Evolutionary conservation across 768 basidiomycete species (phyloP).

Genomic region (Boletus reticulatus): DNA sequence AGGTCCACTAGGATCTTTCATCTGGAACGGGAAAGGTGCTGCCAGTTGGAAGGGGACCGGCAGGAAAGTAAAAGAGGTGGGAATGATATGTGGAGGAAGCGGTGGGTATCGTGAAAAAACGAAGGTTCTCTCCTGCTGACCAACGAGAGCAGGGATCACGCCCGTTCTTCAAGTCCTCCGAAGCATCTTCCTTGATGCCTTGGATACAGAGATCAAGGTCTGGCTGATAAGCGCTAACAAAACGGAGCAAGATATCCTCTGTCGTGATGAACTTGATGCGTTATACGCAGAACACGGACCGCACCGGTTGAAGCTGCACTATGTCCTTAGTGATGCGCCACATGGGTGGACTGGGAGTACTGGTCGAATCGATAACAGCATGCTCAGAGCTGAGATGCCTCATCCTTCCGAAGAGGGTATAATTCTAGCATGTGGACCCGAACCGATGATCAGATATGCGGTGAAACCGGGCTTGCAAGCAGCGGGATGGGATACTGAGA

Average conservation of each 20-base stretch:
- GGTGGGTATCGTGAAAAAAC: conserved; percentile 31
- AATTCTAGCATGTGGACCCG: conserved; percentile 52
- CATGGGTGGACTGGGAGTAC: conserved; percentile 38
- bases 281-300: conserved; percentile 29
- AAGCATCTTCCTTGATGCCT: conserved; percentile 40
- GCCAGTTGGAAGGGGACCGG: conserved; percentile 37
- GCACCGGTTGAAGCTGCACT: conserved; percentile 39
- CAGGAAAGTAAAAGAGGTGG: conserved; percentile 39
- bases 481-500: conserved; percentile 37
- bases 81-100: conserved; percentile 57
- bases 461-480: conserved; percentile 32
- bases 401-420: conserved; percentile 36
- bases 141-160: conserved; percentile 40
- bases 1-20: conserved; percentile 58
- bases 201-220: conserved; percentile 37
- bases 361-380: conserved; percentile 40
- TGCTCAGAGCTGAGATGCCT: conserved; percentile 43
- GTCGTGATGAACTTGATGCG: conserved; percentile 45
- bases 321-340: conserved; percentile 38
- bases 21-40: conserved; percentile 44
- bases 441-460: conserved; percentile 34
- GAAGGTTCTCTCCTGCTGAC: background rate
- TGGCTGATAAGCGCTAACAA: conserved; percentile 51
- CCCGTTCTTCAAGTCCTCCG: conserved; percentile 58
- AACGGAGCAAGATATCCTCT: conserved; percentile 49